phyloP scores from a whole-genome alignment of 106 monocot species.

The Vanilla planifolia region DNA sequence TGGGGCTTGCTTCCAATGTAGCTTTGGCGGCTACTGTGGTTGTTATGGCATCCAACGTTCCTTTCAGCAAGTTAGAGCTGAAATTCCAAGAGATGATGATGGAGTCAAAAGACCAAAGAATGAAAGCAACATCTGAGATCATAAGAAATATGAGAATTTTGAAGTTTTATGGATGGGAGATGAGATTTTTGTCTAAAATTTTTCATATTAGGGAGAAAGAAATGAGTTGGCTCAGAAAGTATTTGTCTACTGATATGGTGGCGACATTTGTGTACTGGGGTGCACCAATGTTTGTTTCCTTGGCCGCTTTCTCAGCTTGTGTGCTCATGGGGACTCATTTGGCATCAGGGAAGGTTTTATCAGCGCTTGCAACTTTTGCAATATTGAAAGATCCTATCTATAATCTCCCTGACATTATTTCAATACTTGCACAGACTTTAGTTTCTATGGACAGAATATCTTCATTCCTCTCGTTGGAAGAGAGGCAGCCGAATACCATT shows the following conservation, averaged over 20 bases:
- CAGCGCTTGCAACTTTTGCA: slow-evolving; percentile 80
- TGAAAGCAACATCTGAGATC: slow-evolving; percentile 86
- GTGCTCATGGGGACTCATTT: slow-evolving; percentile 76
- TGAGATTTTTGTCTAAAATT: slow-evolving; percentile 82
- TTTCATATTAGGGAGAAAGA: slow-evolving; percentile 54
- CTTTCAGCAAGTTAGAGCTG: slow-evolving; percentile 56
- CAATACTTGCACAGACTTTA: slow-evolving; percentile 68
- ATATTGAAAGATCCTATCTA: slow-evolving; percentile 79
- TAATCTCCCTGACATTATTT: slow-evolving; percentile 61
- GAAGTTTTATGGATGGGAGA: slow-evolving; percentile 95
- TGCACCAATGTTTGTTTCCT: slow-evolving; percentile 75
- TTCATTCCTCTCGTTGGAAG: slow-evolving; percentile 61
- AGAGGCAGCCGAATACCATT: slow-evolving; percentile 42
- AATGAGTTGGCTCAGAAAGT: slow-evolving; percentile 64
- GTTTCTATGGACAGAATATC: slow-evolving; percentile 84
- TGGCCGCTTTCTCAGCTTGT: slow-evolving; percentile 73
- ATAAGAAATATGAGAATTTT: slow-evolving; percentile 90
- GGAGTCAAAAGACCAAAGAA: slow-evolving; percentile 78
- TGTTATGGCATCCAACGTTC: slow-evolving; percentile 65
- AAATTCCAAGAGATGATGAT: slow-evolving; percentile 72
- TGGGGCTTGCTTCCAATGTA: slow-evolving; percentile 67
- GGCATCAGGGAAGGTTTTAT: slow-evolving; percentile 83
- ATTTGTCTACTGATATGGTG: slow-evolving; percentile 45
- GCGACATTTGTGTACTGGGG: slow-evolving; percentile 57
- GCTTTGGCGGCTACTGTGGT: slow-evolving; percentile 55